Conservation (phyloP, 108 stramenopile genomes). For the Aurantiochytrium sp. region DNA sequence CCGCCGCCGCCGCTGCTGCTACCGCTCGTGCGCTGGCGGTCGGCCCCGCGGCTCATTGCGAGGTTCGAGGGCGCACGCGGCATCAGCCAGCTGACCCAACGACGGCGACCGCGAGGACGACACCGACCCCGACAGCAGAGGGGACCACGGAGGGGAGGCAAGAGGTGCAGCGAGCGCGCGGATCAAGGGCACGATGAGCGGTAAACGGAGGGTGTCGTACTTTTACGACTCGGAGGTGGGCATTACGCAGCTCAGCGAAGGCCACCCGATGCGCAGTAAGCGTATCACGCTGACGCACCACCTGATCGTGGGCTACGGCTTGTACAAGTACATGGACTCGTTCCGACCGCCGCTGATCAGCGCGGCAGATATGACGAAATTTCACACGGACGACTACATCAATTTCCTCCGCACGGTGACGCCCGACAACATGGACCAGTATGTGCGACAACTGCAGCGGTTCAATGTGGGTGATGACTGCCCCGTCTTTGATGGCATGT, state of each 20-base stretch:
- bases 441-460: conserved; percentile 68
- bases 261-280: conserved; percentile 99
- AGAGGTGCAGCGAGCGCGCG: background rate
- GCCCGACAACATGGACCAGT: conserved; percentile 93
- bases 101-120: no score
- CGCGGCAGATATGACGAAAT: conserved; percentile 88
- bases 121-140: no score
- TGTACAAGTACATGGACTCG: conserved; percentile 95
- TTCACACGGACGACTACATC: conserved; percentile 98
- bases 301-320: conserved; percentile 93
- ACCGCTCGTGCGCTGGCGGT: no score
- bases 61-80: no score
- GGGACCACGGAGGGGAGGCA: no score
- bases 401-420: conserved; percentile 93
- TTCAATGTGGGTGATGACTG: conserved; percentile 99
- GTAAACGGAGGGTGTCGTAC: background rate
- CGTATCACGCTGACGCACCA: conserved; percentile 99
- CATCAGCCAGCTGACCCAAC: no score
- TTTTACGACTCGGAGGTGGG: conserved; percentile 17
- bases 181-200: background rate
- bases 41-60: no score
- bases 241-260: conserved; percentile 79
- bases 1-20: no score
- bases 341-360: conserved; percentile 87
- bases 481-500: conserved; percentile 96